phyloP scores from a whole-genome alignment of 768 basidiomycete genomes.

The Tulasnella calospora region DNA sequence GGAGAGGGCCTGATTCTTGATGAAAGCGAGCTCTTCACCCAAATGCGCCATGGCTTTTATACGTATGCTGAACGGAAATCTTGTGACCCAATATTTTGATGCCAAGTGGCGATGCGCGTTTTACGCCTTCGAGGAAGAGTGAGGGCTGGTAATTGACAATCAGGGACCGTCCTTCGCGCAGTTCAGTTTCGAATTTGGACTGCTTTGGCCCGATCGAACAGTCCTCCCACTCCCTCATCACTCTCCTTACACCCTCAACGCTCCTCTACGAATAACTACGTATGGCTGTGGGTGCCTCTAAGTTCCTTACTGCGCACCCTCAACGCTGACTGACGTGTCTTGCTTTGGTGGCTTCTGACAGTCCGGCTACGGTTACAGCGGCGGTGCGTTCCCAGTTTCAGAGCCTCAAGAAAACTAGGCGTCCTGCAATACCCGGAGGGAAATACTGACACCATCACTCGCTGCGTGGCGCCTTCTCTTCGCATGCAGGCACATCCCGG shows the following conservation, averaged over 20 bases:
- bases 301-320: neutral
- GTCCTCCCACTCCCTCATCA: neutral
- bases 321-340: neutral
- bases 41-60: slow-evolving; percentile 14
- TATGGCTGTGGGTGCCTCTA: slow-evolving; percentile 8
- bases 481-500: slow-evolving; percentile 60
- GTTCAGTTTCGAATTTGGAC: neutral
- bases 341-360: slow-evolving; percentile 31
- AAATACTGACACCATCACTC: neutral
- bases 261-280: neutral
- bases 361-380: slow-evolving; percentile 64
- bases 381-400: slow-evolving; percentile 43
- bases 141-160: neutral
- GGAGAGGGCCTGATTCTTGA: slow-evolving; percentile 59
- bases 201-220: neutral
- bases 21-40: slow-evolving; percentile 52
- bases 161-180: neutral
- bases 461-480: neutral
- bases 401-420: neutral
- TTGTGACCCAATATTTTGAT: neutral
- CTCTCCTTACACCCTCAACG: neutral
- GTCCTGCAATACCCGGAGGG: neutral
- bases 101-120: neutral
- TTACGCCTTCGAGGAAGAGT: neutral
- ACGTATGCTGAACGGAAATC: neutral